Conservation (phyloP, 2,329 filamentous ascomycete genomes). For the Alternaria sp. region DNA sequence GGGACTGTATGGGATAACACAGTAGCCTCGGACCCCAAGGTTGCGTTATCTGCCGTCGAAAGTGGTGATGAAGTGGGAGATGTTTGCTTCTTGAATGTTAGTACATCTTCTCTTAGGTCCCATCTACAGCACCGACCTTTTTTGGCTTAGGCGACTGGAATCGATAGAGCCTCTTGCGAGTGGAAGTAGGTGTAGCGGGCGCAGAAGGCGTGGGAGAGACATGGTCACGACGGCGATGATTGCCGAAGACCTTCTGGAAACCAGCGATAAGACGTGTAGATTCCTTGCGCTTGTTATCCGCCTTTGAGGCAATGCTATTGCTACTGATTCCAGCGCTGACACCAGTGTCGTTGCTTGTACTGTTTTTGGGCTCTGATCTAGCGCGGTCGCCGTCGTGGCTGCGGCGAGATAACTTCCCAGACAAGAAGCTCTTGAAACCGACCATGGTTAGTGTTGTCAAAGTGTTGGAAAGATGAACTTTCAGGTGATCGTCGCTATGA, state of each 20-base stretch:
- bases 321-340: not conserved
- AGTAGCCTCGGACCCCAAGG: not conserved
- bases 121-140: not conserved
- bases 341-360: not conserved
- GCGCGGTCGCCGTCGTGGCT: not conserved
- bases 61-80: not conserved
- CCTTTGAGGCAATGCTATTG: not conserved
- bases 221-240: not conserved
- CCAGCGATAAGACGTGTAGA: not conserved
- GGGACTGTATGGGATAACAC: not conserved
- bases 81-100: not conserved
- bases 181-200: not conserved
- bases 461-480: not conserved
- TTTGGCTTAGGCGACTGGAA: not conserved
- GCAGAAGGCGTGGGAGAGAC: not conserved
- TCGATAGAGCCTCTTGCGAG: not conserved
- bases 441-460: constrained; percentile 49
- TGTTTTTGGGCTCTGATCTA: not conserved
- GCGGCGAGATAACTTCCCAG: not conserved
- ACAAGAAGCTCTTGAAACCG: constrained; percentile 35
- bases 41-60: not conserved
- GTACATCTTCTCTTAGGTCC: not conserved
- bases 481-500: not conserved
- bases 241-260: not conserved
- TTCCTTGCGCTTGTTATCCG: not conserved